A percentile compares a stretch with the other conserved stretches of the same genome.
Conservation (phyloP, 2,329 filamentous ascomycete species). For the Ploettnerulaceae sp. region DNA sequence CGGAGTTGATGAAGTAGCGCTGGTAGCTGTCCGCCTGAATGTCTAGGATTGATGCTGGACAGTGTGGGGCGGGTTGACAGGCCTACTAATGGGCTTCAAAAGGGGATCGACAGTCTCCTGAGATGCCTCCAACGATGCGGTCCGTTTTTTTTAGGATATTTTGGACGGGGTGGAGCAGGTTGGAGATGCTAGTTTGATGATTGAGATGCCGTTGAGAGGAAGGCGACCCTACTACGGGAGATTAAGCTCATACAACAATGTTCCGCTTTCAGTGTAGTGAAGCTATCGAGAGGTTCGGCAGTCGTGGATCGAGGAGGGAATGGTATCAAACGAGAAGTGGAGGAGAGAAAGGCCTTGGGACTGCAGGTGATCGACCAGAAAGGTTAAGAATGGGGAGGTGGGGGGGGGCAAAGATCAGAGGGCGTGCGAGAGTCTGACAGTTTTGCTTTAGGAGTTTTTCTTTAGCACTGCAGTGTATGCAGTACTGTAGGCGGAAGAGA, state of each 20-base stretch:
- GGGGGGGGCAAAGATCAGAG: conserved; percentile 22
- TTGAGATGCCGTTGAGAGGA: not conserved
- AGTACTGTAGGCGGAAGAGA: no score
- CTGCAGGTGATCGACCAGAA: conserved; percentile 7
- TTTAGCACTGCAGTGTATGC: no score
- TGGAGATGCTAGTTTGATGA: not conserved
- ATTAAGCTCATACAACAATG: conserved; percentile 27
- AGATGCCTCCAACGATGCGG: conserved; percentile 15
- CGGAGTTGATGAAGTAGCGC: conserved; percentile 15
- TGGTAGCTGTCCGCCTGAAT: conserved; percentile 10
- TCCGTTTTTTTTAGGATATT: no score
- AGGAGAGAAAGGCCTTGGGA: conserved; percentile 6
- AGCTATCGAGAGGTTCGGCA: conserved; percentile 27
- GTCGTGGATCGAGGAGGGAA: conserved; percentile 3
- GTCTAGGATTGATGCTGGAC: conserved; percentile 13
- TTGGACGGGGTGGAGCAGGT: no score
- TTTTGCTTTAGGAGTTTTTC: conserved; percentile 9
- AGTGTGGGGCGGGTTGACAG: conserved; percentile 14
- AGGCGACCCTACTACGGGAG: conserved; percentile 16
- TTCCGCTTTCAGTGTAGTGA: conserved; percentile 22
- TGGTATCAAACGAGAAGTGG: conserved; percentile 14
- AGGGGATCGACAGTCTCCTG: conserved; percentile 24
- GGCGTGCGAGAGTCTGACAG: conserved; percentile 13
- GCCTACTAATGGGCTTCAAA: conserved; percentile 20
- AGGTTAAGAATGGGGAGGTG: conserved; percentile 10